Evolutionary conservation across 2,329 filamentous ascomycete species (phyloP), one percentile per base, ranked within the genome.

Genomic region (Claviceps sp.): DNA sequence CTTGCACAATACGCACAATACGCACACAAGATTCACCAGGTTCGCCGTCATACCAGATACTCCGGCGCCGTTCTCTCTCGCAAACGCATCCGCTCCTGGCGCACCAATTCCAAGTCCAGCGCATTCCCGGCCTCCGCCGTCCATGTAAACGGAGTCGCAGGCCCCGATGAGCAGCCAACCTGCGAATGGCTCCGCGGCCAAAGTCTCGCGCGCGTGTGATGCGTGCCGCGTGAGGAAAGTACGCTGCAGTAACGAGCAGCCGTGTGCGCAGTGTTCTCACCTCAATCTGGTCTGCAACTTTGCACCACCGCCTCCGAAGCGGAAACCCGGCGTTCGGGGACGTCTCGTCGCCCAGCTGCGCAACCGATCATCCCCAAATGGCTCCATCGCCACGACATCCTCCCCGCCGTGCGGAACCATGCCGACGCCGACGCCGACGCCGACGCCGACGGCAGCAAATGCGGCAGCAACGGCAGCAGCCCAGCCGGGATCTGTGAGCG

Each of bases 191-290:
- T 43, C 44, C 17, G 53, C 42, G 14, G 50, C 47, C 47, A 59
- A 58, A 51, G 48, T 58, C 22, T 55, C 60, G 42, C 61, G 60
- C 45, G 67, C 67, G 51, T 69, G 67, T 56, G 65, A 69, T 53
- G 64, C 65, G 46, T 69, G 67, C 54, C 64, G 67, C 39, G 57
- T 68, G 49, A 64, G 67, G 49, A 69, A 69, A 54, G 67, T 69
- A 38, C 63, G 62, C 50, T 69, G 67, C 56, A 68, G 63, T 46
- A 64, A 63, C 52, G 52, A 54, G 20, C 55, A 56, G 43, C 67
- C 67, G 1, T 69, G 67, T 50, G 62, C 63, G 0, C 66, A 68
- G 47, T 69, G 67, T 53, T 59, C 60, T 4, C 65, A 68, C 40
- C 61, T 68, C 39, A 61, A 61, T 16, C 58, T 69, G 7, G 51